phyloP scores from a whole-genome alignment of 164 flowering plant species.

The Macadamia integrifolia region DNA sequence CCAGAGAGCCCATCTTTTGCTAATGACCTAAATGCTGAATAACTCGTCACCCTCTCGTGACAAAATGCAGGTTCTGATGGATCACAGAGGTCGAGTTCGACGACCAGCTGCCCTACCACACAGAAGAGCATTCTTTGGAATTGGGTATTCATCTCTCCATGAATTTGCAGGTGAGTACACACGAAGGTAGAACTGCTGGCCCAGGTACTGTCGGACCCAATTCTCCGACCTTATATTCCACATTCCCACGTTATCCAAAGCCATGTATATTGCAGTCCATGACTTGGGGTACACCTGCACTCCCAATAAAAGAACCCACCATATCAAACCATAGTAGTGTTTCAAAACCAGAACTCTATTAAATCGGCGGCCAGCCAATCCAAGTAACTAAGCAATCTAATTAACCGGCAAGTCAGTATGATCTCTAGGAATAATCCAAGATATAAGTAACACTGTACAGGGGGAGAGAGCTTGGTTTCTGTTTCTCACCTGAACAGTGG shows the following conservation, averaged over 20 bases:
- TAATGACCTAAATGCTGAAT: background rate
- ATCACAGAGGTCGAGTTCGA: conserved; percentile 28
- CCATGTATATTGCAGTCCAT: conserved; percentile 81
- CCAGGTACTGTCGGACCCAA: conserved; percentile 84
- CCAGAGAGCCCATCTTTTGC: background rate
- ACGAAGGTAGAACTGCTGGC: conserved; percentile 89
- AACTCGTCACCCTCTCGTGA: conserved; percentile 33
- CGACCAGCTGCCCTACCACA: conserved; percentile 78
- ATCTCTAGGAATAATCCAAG: background rate
- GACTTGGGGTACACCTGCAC: conserved; percentile 77
- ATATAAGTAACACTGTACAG: background rate
- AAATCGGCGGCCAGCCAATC: too few relatives aligned
- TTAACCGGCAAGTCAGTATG: background rate
- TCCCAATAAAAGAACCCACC: background rate
- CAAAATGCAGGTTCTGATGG: conserved; percentile 1
- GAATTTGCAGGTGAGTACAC: conserved; percentile 68
- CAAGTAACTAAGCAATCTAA: background rate
- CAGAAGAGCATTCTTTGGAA: conserved; percentile 68
- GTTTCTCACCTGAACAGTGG: conserved; percentile 64
- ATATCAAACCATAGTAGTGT: too few relatives aligned
- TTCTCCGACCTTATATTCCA: conserved; percentile 86
- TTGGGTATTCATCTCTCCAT: conserved; percentile 80
- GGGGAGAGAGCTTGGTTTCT: background rate
- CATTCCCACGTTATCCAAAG: conserved; percentile 89
- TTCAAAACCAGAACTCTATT: too few relatives aligned